These are phyloP conservation scores for Cyberlindnera japonica DNA, from an alignment of 805 yeast genomes.

Conservation along the genomic window DNA sequence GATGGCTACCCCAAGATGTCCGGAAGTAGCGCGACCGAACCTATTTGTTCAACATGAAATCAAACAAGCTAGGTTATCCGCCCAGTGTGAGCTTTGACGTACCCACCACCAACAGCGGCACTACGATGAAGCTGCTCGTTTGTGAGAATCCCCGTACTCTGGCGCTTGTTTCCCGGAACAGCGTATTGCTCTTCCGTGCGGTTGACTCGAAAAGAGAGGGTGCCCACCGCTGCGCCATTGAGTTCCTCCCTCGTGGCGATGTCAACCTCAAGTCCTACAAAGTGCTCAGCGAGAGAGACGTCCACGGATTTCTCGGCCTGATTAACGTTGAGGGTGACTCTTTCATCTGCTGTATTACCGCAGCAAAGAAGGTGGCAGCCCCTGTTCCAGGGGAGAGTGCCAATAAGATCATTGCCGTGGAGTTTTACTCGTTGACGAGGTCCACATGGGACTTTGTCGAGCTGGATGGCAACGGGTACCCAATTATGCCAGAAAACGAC, in stretches of 20 bases:
- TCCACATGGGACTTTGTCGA: constrained; percentile 78
- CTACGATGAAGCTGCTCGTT: constrained; percentile 38
- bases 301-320: constrained; percentile 75
- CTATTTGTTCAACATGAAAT: too few species aligned
- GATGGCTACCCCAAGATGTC: too few species aligned
- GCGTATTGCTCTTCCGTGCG: constrained; percentile 44
- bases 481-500: constrained; percentile 41
- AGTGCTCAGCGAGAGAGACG: constrained; percentile 41
- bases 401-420: constrained; percentile 78
- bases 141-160: constrained; percentile 37
- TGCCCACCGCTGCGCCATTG: constrained; percentile 43
- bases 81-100: too few species aligned
- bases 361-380: constrained; percentile 70
- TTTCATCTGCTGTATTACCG: constrained; percentile 76
- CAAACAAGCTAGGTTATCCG: too few species aligned
- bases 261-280: constrained; percentile 38
- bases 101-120: too few species aligned
- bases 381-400: constrained; percentile 81
- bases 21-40: too few species aligned
- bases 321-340: constrained; percentile 64
- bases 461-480: constrained; percentile 65
- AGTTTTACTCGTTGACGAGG: constrained; percentile 71
- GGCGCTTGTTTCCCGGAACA: constrained; percentile 40
- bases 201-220: constrained; percentile 31
- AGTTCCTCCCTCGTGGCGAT: constrained; percentile 39